Evolutionary conservation across 2,329 filamentous ascomycete genomes (phyloP).

Genomic region (Sporothrix protearum): DNA sequence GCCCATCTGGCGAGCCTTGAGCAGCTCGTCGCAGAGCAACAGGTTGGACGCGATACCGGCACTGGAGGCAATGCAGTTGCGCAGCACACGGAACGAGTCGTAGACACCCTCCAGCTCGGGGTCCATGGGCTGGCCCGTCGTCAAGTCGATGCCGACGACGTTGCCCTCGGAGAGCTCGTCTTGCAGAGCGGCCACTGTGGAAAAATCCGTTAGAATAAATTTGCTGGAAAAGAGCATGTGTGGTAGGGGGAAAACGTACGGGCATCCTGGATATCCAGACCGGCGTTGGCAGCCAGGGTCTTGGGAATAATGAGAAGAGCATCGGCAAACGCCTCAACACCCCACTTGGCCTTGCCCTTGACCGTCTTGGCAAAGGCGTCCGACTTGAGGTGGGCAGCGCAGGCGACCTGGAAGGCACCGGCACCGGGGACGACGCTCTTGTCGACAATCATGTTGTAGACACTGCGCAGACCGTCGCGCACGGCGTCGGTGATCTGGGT

Average conservation of each 20-base stretch:
- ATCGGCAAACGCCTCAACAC: slow-evolving; percentile 91
- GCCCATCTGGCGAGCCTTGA: slow-evolving; percentile 96
- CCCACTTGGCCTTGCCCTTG: slow-evolving; percentile 97
- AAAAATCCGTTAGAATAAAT: too few species aligned
- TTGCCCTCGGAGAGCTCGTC: slow-evolving; percentile 83
- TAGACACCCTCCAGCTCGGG: slow-evolving; percentile 88
- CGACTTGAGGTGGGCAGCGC: slow-evolving; percentile 79
- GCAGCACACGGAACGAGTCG: slow-evolving; percentile 90
- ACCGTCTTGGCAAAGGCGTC: slow-evolving; percentile 84
- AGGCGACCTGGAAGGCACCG: slow-evolving; percentile 94
- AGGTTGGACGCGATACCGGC: slow-evolving; percentile 94
- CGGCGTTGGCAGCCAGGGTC: slow-evolving; percentile 91
- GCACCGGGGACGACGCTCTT: slow-evolving; percentile 90
- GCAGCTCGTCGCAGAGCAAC: slow-evolving; percentile 89
- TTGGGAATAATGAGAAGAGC: slow-evolving; percentile 94
- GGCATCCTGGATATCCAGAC: slow-evolving; percentile 94
- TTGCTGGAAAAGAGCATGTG: too few species aligned
- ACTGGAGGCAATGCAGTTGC: slow-evolving; percentile 90
- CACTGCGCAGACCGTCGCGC: slow-evolving; percentile 87
- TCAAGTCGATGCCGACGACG: slow-evolving; percentile 78
- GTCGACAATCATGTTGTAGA: slow-evolving; percentile 99
- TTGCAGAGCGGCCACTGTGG: slow-evolving; percentile 80
- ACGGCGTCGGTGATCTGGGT: slow-evolving; percentile 95
- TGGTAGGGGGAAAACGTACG: too few species aligned
- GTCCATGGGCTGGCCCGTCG: slow-evolving; percentile 90